phyloP scores from a whole-genome alignment of 148 eudicot genomes.

The Drosera capensis region DNA sequence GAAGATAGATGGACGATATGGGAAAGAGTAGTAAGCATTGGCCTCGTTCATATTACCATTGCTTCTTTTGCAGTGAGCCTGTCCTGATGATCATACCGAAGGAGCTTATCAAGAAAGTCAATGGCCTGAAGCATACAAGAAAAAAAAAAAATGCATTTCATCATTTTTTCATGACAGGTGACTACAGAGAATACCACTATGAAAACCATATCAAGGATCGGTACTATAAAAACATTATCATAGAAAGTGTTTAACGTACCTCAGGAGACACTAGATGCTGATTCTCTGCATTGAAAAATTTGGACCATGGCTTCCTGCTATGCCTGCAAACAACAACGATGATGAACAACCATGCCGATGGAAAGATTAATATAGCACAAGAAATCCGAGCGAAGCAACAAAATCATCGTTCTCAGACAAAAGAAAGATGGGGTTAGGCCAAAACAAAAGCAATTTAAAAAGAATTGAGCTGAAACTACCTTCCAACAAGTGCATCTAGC shows the following conservation, averaged over 20 bases:
- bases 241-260: constrained; percentile 23
- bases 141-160: background rate
- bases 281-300: constrained; percentile 75
- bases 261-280: constrained; percentile 94
- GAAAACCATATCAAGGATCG: no score
- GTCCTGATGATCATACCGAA: constrained; percentile 95
- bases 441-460: background rate
- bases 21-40: background rate
- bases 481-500: constrained; percentile 79
- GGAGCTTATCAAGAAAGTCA: constrained; percentile 94
- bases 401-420: constrained; percentile 1
- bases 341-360: background rate
- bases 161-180: no score
- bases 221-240: no score
- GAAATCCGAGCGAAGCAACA: no score
- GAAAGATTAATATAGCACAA: no score
- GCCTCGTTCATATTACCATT: constrained; percentile 37
- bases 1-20: background rate
- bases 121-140: constrained; percentile 55
- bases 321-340: constrained; percentile 37
- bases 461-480: constrained; percentile 18
- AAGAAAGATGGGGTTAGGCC: background rate
- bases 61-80: constrained; percentile 96
- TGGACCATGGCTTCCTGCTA: constrained; percentile 95
- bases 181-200: background rate